These are phyloP conservation scores for Dactylorhiza incarnata DNA, from an alignment of 106 monocot species.

Conservation along the genomic window DNA sequence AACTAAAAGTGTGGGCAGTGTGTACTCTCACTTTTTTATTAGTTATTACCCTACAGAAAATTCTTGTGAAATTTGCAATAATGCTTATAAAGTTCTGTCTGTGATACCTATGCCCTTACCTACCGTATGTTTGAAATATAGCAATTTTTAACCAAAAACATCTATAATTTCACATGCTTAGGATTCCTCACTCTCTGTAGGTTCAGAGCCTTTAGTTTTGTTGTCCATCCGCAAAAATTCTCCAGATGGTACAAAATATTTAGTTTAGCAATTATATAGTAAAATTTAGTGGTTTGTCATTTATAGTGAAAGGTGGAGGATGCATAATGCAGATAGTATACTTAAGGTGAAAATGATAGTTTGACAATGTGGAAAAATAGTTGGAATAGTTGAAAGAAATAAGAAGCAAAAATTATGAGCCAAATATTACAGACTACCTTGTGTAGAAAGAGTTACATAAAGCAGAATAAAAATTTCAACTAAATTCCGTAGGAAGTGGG, in stretches of 20 bases:
- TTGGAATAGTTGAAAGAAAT: too few relatives aligned
- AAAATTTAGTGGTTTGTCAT: not conserved
- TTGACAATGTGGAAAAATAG: too few relatives aligned
- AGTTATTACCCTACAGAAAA: not conserved
- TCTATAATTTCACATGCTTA: not conserved
- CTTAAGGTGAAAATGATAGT: not conserved
- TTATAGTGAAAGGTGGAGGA: not conserved
- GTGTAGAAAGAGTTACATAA: not conserved
- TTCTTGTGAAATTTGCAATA: constrained; percentile 1
- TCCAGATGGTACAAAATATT: not conserved
- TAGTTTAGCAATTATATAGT: not conserved
- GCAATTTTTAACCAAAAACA: too few relatives aligned
- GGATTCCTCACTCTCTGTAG: not conserved
- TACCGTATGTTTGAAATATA: too few relatives aligned
- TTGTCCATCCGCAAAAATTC: not conserved
- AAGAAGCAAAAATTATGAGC: not conserved
- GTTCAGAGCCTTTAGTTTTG: not conserved
- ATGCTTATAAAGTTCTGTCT: too few relatives aligned
- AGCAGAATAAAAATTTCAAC: not conserved
- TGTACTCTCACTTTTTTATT: not conserved
- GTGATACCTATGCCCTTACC: too few relatives aligned
- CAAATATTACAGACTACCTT: not conserved
- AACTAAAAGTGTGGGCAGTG: not conserved
- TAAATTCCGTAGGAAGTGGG: not conserved
- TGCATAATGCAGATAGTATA: not conserved